Percentiles rank a stretch among this genome's conserved stretches.
Conservation (phyloP, 805 yeast genomes). For the Geotrichum ghanense region DNA sequence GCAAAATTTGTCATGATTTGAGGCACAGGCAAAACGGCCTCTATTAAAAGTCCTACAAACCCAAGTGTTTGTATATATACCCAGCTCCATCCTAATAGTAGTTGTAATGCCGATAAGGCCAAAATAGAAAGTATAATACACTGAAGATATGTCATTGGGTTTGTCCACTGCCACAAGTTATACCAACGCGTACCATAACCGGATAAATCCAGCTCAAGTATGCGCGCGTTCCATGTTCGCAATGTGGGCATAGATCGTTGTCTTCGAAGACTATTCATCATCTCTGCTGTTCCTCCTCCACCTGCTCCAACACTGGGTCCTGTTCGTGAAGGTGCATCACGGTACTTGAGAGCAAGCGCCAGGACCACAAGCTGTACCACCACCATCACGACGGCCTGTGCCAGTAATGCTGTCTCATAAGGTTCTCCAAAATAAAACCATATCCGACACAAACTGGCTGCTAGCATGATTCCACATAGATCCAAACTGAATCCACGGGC, state of each 20-base stretch:
- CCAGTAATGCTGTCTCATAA: conserved; percentile 62
- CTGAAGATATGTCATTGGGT: conserved; percentile 46
- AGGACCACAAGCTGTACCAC: conserved; percentile 59
- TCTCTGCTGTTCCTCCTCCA: not conserved
- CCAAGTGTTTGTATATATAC: conserved; percentile 44
- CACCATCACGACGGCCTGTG: conserved; percentile 83
- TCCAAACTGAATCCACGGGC: conserved; percentile 82
- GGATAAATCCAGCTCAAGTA: conserved; percentile 23
- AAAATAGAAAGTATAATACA: conserved; percentile 41
- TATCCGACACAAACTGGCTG: conserved; percentile 62
- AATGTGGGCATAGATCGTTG: not conserved
- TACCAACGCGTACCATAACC: conserved; percentile 27
- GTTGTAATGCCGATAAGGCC: conserved; percentile 31
- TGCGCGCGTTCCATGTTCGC: not conserved
- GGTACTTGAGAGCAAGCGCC: conserved; percentile 41
- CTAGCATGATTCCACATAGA: conserved; percentile 82
- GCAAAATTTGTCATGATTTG: conserved; percentile 66
- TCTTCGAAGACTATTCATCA: not conserved
- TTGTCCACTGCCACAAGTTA: conserved; percentile 81
- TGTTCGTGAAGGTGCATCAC: conserved; percentile 3
- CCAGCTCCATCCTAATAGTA: conserved; percentile 27
- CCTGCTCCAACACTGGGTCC: not conserved
- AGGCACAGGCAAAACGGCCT: conserved; percentile 27
- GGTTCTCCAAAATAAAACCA: conserved; percentile 71
- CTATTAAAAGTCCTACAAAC: conserved; percentile 49